Base-by-base conservation (phyloP, 805 yeast species). In the Huiozyma sinensis region DNA sequence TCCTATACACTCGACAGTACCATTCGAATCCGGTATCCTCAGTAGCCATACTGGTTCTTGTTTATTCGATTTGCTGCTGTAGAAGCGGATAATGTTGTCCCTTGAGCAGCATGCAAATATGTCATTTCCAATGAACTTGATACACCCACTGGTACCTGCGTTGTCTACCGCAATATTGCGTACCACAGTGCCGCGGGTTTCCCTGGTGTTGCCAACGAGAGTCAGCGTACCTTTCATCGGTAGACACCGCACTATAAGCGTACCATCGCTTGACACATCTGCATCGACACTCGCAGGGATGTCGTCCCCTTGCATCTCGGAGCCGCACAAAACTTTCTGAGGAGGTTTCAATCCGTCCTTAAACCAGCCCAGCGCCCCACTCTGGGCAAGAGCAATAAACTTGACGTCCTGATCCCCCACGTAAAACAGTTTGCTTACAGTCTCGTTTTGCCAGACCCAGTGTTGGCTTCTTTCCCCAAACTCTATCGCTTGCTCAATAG, bases 361-460 rank as follows among this genome's bases (percentile, higher is more conserved):
- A 41, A 60, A 60, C 63, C 64, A 58, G n/a, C 56, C 63, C 17
- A 61, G 37, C 9, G 63, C 54, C n/a, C 64, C 66, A 38, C 40
- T 51, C 1, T 46, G 36, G 2, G 63, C 47, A 50, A 61, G 45
- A n/a, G 53, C 61, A 24, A 61, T 38, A 9, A 54, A 47, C n/a
- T 63, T 63, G 29, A 69, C 66, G 10, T 49, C 56, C 28, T 46
- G 52, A 13, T 41, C 44, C 12, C 53, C 48, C 33, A 53, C 35
- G n/a, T 47, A 42, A 5, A 45, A 38, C 43, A 60, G 33, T 43
- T 57, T 58, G 6, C 44, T 48, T 33, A 61, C 51, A 9, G 46
- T 54, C 42, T 59, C 63, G 33, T 57, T 57, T 17, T 48, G 53
- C 39, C 54, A 58, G 6, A 49, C 36, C 64, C 64, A 61, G 38